These are phyloP conservation scores for Arxiozyma slooffiae DNA, from an alignment of 1,139 yeast genomes.

Conservation along the genomic window DNA sequence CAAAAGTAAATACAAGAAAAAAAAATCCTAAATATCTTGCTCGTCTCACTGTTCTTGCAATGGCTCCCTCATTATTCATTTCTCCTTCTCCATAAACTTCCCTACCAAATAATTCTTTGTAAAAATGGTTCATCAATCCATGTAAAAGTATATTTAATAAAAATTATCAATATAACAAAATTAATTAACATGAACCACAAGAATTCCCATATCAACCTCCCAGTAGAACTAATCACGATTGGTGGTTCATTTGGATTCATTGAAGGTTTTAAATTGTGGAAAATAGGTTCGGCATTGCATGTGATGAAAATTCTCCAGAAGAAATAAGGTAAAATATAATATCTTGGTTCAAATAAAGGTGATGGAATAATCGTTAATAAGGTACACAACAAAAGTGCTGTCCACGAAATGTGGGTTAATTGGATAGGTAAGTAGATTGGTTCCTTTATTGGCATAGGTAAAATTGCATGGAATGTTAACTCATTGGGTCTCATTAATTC, in stretches of 20 bases:
- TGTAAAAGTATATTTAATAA: slow-evolving; percentile 50
- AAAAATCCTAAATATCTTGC: not conserved
- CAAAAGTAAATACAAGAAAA: not conserved
- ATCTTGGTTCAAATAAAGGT: slow-evolving; percentile 88
- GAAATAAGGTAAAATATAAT: slow-evolving; percentile 72
- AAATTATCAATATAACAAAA: slow-evolving; percentile 42
- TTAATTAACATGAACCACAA: slow-evolving; percentile 53
- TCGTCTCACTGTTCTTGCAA: not conserved
- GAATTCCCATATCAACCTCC: slow-evolving; percentile 45
- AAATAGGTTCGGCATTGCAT: slow-evolving; percentile 35
- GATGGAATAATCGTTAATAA: slow-evolving; percentile 67
- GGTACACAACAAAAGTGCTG: slow-evolving; percentile 45
- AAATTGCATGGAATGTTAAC: slow-evolving; percentile 28
- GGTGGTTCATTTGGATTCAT: slow-evolving; percentile 12
- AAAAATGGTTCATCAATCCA: slow-evolving; percentile 55
- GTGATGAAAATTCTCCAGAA: slow-evolving; percentile 56
- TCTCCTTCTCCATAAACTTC: not conserved
- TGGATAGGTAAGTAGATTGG: slow-evolving; percentile 32
- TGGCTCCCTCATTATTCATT: not conserved
- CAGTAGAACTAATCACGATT: slow-evolving; percentile 23
- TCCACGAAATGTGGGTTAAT: slow-evolving; percentile 35
- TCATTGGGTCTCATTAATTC: slow-evolving; percentile 32
- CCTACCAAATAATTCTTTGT: slow-evolving; percentile 84
- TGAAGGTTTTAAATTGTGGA: slow-evolving; percentile 15
- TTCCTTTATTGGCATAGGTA: slow-evolving; percentile 31